A percentile compares a stretch with the other conserved stretches of the same genome.
Evolutionary conservation across 345 rosid genomes (phyloP).

Genomic region (Acer negundo): DNA sequence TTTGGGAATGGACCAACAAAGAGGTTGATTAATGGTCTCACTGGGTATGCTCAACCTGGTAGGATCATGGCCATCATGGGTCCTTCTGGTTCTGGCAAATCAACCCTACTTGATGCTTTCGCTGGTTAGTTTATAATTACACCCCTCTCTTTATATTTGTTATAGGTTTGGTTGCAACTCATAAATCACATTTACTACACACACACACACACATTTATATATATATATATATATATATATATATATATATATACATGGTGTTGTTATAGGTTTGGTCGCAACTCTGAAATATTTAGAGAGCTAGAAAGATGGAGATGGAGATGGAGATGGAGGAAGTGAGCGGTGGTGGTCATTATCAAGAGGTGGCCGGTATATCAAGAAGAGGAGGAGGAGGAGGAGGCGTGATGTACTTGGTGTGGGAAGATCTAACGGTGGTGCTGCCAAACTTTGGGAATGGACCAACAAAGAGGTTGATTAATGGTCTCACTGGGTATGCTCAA

Average conservation of each 20-base stretch:
- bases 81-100: slow-evolving; percentile 93
- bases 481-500: slow-evolving; percentile 71
- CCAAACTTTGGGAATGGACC: slow-evolving; percentile 64
- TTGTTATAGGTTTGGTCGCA: not conserved
- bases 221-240: too few species aligned
- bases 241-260: not conserved
- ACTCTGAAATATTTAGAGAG: too few species aligned
- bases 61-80: slow-evolving; percentile 92
- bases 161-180: too few species aligned
- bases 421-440: slow-evolving; percentile 65
- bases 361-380: too few species aligned
- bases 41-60: slow-evolving; percentile 74
- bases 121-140: slow-evolving; percentile 47
- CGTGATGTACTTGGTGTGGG: slow-evolving; percentile 59
- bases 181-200: not conserved
- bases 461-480: slow-evolving; percentile 62
- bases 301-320: too few species aligned
- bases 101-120: slow-evolving; percentile 83
- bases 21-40: slow-evolving; percentile 67
- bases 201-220: too few species aligned
- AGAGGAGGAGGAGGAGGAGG: slow-evolving; percentile 16
- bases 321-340: too few species aligned
- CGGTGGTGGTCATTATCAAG: too few species aligned
- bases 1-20: slow-evolving; percentile 57
- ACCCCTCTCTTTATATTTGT: not conserved